Conservation (phyloP, 2,329 filamentous ascomycete species). For the Fusarium scirpi region DNA sequence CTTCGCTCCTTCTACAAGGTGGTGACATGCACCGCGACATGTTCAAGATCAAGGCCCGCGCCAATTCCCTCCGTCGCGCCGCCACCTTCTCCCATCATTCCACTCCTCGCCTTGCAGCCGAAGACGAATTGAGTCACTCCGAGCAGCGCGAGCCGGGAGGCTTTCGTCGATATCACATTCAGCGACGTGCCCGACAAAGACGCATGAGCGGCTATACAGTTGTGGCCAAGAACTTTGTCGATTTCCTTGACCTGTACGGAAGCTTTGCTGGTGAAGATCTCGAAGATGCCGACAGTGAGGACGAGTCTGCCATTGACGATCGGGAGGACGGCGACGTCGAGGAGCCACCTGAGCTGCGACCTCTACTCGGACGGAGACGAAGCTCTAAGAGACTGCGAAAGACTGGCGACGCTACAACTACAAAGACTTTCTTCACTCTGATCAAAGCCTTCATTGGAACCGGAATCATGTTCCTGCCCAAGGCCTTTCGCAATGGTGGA, state of each 20-base stretch:
- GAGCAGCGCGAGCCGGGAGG: constrained; percentile 60
- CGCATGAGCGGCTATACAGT: constrained; percentile 57
- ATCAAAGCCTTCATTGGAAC: constrained; percentile 84
- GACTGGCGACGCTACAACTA: constrained; percentile 73
- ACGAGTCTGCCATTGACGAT: constrained; percentile 67
- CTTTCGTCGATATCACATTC: constrained; percentile 61
- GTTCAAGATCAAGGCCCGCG: constrained; percentile 76
- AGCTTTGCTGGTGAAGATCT: constrained; percentile 81
- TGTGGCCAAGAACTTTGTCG: constrained; percentile 77
- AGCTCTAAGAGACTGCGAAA: constrained; percentile 59
- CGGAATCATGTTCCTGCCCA: constrained; percentile 84
- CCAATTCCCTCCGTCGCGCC: constrained; percentile 65
- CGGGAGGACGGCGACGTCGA: constrained; percentile 59
- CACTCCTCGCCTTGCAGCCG: constrained; percentile 48
- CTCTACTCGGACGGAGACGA: constrained; percentile 64
- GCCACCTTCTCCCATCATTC: constrained; percentile 74
- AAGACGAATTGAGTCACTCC: constrained; percentile 50
- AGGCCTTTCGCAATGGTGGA: constrained; percentile 82
- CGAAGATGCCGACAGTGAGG: constrained; percentile 64
- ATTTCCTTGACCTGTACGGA: constrained; percentile 81
- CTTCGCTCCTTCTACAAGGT: constrained; percentile 78
- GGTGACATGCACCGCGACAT: constrained; percentile 84
- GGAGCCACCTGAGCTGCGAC: constrained; percentile 66
- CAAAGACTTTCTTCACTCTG: constrained; percentile 82
- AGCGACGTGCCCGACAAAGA: constrained; percentile 56